These are phyloP conservation scores for carrot (Daucus carota) DNA, from an alignment of 129 eudicot genomes.

Conservation along the genomic window DH1_v3.0 NC_030386.2:20292501-20293000, in stretches of 20 bases:
- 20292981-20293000: slow-evolving; percentile 19
- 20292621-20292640: slow-evolving; percentile 44
- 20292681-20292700: slow-evolving; percentile 89
- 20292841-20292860: not conserved
- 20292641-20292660: slow-evolving; percentile 64
- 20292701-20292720: slow-evolving; percentile 76
- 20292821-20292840: not conserved
- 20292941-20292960: slow-evolving; percentile 59
- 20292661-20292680: slow-evolving; percentile 90
- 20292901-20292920: slow-evolving; percentile 97
- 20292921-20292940: slow-evolving; percentile 71
- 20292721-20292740: slow-evolving; percentile 37
- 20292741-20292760: slow-evolving; percentile 51
- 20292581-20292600: not conserved
- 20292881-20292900: slow-evolving; percentile 92
- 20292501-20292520: not conserved
- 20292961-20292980: slow-evolving; percentile 61
- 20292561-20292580: not conserved
- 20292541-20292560: not conserved
- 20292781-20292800: slow-evolving; percentile 91
- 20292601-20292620: slow-evolving; percentile 49
- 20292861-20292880: slow-evolving; percentile 24
- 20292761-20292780: slow-evolving; percentile 73
- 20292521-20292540: not conserved
- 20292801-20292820: slow-evolving; percentile 37